Evolutionary conservation across 2,329 filamentous ascomycete species (phyloP).

Genomic region (Didymella sp.): DNA sequence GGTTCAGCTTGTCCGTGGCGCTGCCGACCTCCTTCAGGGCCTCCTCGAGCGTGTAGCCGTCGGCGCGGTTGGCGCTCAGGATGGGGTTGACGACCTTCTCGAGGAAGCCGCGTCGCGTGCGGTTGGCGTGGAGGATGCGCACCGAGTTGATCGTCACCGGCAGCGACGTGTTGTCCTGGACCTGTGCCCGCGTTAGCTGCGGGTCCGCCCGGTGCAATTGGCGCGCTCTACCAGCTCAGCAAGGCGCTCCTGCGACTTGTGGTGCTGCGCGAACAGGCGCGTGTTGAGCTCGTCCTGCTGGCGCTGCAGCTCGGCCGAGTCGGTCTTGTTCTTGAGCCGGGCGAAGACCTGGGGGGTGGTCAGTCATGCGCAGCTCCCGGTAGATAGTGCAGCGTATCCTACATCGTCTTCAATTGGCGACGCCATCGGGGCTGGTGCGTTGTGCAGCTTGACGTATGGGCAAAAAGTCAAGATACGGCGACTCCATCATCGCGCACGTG

Average conservation of each 20-base stretch:
- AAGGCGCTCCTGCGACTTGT: conserved; percentile 68
- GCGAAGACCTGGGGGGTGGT: conserved; percentile 61
- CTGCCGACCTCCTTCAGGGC: conserved; percentile 73
- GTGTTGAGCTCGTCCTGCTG: conserved; percentile 67
- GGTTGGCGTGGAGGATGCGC: conserved; percentile 78
- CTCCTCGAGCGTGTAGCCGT: conserved; percentile 78
- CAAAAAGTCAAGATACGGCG: conserved; percentile 7
- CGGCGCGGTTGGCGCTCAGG: conserved; percentile 70
- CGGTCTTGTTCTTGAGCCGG: conserved; percentile 63
- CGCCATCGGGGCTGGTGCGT: conserved; percentile 50
- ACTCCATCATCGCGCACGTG: background rate
- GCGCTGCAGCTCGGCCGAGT: conserved; percentile 66
- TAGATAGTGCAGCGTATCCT: conserved; percentile 18
- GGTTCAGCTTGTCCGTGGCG: conserved; percentile 75
- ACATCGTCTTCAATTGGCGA: conserved; percentile 57
- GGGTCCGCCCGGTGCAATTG: too few relatives aligned
- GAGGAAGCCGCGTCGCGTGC: conserved; percentile 85
- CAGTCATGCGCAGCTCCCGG: background rate
- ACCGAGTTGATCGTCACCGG: conserved; percentile 89
- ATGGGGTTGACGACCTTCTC: conserved; percentile 81
- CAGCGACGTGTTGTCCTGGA: conserved; percentile 81
- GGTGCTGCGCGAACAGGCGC: conserved; percentile 63
- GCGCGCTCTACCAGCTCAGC: conserved; percentile 70
- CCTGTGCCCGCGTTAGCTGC: conserved; percentile 53
- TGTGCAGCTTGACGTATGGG: conserved; percentile 35